phyloP scores from a whole-genome alignment of 148 eudicot genomes.

The Chenopodium album region DNA sequence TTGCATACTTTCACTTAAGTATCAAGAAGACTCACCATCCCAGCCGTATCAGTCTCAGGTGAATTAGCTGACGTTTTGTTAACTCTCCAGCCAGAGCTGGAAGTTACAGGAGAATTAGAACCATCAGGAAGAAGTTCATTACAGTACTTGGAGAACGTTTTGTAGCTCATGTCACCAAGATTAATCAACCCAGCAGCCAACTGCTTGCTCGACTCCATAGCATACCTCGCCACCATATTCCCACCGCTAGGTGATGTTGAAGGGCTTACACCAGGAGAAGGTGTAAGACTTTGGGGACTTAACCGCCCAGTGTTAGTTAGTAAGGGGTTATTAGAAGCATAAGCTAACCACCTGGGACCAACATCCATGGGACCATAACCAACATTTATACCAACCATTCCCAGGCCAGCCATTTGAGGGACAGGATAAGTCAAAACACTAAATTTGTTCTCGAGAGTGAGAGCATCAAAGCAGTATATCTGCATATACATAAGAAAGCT shows the following conservation, averaged over 20 bases:
- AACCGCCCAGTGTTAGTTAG: slow-evolving; percentile 72
- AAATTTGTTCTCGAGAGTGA: slow-evolving; percentile 83
- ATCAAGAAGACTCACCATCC: slow-evolving; percentile 53
- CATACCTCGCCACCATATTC: slow-evolving; percentile 79
- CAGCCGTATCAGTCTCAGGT: slow-evolving; percentile 68
- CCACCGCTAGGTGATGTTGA: slow-evolving; percentile 92
- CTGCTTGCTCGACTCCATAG: slow-evolving; percentile 93
- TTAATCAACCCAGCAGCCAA: slow-evolving; percentile 78
- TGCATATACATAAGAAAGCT: slow-evolving; percentile 36
- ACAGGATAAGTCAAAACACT: slow-evolving; percentile 92
- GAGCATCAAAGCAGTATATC: slow-evolving; percentile 93
- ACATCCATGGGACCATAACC: slow-evolving; percentile 98
- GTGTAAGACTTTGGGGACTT: slow-evolving; percentile 83
- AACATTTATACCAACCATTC: slow-evolving; percentile 58
- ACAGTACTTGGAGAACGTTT: slow-evolving; percentile 78
- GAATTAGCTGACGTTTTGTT: slow-evolving; percentile 56
- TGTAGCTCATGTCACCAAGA: slow-evolving; percentile 87
- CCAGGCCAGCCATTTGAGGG: slow-evolving; percentile 72
- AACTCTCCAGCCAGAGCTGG: slow-evolving; percentile 61
- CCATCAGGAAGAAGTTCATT: slow-evolving; percentile 88
- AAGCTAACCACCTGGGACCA: slow-evolving; percentile 96
- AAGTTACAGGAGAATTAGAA: slow-evolving; percentile 61
- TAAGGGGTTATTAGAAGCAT: slow-evolving; percentile 79
- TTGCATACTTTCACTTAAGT: neutral
- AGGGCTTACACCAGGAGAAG: slow-evolving; percentile 86